phyloP scores from a whole-genome alignment of 1,284 basidiomycete genomes.

The Puccinia hordei region DNA sequence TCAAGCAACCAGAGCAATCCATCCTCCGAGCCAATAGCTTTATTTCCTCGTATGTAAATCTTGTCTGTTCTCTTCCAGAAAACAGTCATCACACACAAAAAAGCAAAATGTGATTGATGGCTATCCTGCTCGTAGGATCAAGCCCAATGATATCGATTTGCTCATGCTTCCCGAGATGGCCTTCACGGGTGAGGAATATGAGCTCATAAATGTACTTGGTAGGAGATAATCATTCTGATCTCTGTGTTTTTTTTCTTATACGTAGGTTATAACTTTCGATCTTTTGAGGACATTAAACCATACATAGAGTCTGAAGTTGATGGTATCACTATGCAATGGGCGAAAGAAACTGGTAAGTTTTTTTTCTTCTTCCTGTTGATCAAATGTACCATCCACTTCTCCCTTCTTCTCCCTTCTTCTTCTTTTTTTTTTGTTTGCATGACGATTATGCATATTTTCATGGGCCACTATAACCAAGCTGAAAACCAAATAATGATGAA shows the following conservation, averaged over 20 bases:
- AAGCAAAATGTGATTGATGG: background rate
- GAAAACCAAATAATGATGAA: background rate
- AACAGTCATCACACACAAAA: background rate
- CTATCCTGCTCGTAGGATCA: constrained; percentile 1
- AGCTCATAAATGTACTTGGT: background rate
- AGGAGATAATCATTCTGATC: background rate
- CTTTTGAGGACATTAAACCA: constrained; percentile 40
- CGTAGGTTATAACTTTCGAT: constrained; percentile 45
- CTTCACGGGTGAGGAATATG: constrained; percentile 20
- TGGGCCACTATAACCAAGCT: background rate
- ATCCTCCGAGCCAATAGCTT: constrained; percentile 30
- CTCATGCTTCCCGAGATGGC: constrained; percentile 48
- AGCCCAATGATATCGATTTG: constrained; percentile 33
- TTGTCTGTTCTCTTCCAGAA: background rate
- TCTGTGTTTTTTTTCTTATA: too few relatives aligned
- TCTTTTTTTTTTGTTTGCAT: too few relatives aligned
- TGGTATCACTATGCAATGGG: constrained; percentile 42
- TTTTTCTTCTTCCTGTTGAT: background rate
- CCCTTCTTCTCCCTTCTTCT: background rate
- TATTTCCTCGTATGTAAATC: constrained; percentile 15
- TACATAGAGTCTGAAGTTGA: constrained; percentile 42
- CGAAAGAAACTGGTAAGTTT: constrained; percentile 32
- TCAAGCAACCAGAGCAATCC: constrained; percentile 31
- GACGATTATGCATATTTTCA: background rate
- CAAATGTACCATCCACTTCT: background rate